Percentiles rank a stretch among this genome's conserved stretches.
phyloP scores from a whole-genome alignment of 2,329 filamentous ascomycete species.

The Thelonectria olida region DNA sequence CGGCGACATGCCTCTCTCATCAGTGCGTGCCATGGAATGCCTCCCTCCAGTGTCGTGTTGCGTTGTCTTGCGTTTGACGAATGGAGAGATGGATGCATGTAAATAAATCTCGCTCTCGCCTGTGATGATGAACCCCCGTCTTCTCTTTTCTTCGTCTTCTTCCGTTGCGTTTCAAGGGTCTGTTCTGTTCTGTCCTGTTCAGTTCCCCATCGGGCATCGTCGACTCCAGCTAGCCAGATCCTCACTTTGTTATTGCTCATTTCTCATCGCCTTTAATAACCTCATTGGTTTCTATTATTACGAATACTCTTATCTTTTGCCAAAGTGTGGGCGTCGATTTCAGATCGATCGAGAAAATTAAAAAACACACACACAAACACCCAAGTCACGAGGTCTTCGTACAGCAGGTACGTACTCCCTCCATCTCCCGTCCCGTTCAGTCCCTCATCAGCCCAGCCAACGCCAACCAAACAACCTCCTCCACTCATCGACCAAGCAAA shows the following conservation, averaged over 20 bases:
- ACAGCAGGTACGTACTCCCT: not conserved
- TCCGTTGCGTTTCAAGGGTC: not conserved
- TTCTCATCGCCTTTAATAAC: not conserved
- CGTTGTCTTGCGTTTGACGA: not conserved
- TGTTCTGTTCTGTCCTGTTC: not conserved
- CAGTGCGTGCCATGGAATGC: not conserved
- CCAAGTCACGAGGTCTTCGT: too few species aligned
- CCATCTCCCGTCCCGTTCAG: not conserved
- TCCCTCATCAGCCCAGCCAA: not conserved
- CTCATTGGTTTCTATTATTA: too few species aligned
- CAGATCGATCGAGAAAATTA: not conserved
- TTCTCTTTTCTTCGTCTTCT: constrained; percentile 4
- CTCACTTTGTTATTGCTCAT: too few species aligned
- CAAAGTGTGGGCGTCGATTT: not conserved
- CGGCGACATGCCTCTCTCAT: not conserved
- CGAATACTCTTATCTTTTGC: not conserved
- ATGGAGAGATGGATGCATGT: constrained; percentile 6
- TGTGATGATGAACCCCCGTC: constrained; percentile 3
- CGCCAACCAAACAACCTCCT: too few species aligned
- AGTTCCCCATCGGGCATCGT: not conserved
- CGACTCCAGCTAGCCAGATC: too few species aligned
- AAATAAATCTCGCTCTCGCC: constrained; percentile 23
- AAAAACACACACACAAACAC: not conserved
- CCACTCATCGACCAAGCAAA: too few species aligned
- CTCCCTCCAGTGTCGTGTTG: not conserved